Evolutionary conservation across 257 asterid species (phyloP), one percentile per base, ranked within the genome.

Genomic region (Gentiana dahurica): DNA sequence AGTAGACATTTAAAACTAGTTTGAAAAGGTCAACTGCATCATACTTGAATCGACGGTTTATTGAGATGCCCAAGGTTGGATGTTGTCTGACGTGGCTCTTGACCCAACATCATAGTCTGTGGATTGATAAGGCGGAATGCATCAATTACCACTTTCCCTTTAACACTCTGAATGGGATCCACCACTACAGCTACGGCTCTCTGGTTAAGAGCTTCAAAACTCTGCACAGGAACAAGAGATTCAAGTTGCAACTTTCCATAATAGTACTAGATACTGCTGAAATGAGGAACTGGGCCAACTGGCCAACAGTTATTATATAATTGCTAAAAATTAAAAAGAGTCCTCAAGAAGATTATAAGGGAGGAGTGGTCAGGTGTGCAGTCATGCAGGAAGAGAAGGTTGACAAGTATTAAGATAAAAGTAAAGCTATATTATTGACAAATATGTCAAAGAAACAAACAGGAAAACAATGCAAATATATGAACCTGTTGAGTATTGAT

Each of bases 61-160:
- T 91, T 91, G 9, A 91, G 90, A 75, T 91, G 95, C 10, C 98
- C 98, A 13, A 91, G 83, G 63, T 91, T 91, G 67, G 98, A 91
- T 53, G 97, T 91, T 46, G 98, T 87, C 64, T 91, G 98, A 2
- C 98, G 81, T 44, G 98, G 98, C 77, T 91, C 98, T 71, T 91
- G 98, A 57, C 98, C 97, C 51, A 91, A 95, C 97, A 91, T 91
- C 96, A 91, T 91, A 38, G 97, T 87, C 63, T 91, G 98, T 56
- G 98, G 98, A 68, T 87, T 85, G 65, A 91, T 91, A 65, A 87
- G 75, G 50, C 95, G 92, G 41, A 91, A 87, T 52, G 98, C 98
- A 66, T 87, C 98, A 9, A 91, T 91, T n/a, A 91, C 98, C 65
- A 91, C 96, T 75, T 91, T 87, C 24, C 98, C 95, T 74, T 91